These are phyloP conservation scores for Aspergillus sclerotioniger DNA, from an alignment of 495 filamentous ascomycete species.

Conservation along the genomic window DNA sequence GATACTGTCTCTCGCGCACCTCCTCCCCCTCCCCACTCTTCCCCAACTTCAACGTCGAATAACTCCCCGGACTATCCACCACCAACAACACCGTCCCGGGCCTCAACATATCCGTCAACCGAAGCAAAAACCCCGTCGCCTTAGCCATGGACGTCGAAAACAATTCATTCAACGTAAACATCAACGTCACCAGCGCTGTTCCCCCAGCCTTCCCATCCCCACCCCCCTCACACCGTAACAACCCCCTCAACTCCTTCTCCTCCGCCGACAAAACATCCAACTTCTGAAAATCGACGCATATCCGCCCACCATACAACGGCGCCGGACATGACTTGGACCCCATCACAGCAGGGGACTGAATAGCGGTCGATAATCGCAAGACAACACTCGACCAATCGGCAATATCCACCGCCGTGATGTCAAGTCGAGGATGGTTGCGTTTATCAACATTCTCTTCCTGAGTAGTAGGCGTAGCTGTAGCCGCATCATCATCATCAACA, in stretches of 20 bases:
- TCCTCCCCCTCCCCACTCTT: slow-evolving; percentile 26
- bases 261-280: slow-evolving; percentile 60
- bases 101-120: slow-evolving; percentile 54
- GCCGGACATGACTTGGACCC: slow-evolving; percentile 46
- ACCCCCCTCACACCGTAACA: slow-evolving; percentile 29
- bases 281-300: slow-evolving; percentile 49
- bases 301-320: slow-evolving; percentile 39
- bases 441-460: not conserved
- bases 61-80: slow-evolving; percentile 88
- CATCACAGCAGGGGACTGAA: slow-evolving; percentile 34
- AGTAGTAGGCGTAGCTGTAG: not conserved
- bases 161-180: slow-evolving; percentile 97
- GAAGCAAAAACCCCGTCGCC: slow-evolving; percentile 72
- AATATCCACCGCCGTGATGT: slow-evolving; percentile 72
- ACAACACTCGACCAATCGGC: slow-evolving; percentile 71
- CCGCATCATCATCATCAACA: not conserved
- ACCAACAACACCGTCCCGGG: slow-evolving; percentile 71
- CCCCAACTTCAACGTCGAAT: slow-evolving; percentile 72
- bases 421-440: slow-evolving; percentile 25
- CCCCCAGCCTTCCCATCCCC: not conserved
- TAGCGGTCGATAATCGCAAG: slow-evolving; percentile 45
- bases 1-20: slow-evolving; percentile 66
- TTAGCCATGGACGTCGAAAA: slow-evolving; percentile 71
- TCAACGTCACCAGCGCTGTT: slow-evolving; percentile 67
- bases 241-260: slow-evolving; percentile 34